These are phyloP conservation scores for Chalaropsis ovoidea DNA, from an alignment of 2,329 filamentous ascomycete species.

Conservation along the genomic window DNA sequence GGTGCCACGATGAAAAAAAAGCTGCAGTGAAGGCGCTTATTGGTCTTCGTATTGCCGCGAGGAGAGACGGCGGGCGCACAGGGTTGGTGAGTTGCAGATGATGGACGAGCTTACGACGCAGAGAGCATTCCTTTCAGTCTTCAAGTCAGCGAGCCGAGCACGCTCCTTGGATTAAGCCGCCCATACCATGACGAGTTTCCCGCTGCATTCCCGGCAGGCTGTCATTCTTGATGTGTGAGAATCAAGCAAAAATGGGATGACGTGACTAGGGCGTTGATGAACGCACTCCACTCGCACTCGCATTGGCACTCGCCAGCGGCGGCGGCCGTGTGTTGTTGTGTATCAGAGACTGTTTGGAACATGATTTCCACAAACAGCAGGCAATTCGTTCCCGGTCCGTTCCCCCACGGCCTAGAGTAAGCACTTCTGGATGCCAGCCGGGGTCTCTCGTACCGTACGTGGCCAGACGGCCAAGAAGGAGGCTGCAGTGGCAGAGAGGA, in stretches of 20 bases:
- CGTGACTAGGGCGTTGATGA: not conserved
- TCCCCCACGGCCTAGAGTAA: too few species aligned
- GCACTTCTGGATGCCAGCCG: too few species aligned
- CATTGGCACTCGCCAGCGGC: too few species aligned
- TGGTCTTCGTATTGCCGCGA: not conserved
- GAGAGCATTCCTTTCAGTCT: not conserved
- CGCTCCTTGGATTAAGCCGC: too few species aligned
- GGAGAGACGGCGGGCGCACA: not conserved
- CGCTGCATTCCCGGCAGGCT: not conserved
- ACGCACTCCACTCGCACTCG: not conserved
- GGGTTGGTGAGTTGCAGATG: too few species aligned
- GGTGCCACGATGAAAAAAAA: not conserved
- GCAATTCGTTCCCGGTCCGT: too few species aligned
- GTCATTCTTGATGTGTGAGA: not conserved
- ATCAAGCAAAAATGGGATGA: not conserved
- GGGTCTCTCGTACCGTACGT: too few species aligned
- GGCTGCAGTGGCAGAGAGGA: too few species aligned
- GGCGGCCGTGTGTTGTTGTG: not conserved
- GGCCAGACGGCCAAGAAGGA: too few species aligned
- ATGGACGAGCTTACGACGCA: too few species aligned
- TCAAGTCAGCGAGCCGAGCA: not conserved
- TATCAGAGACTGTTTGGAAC: not conserved
- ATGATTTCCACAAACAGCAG: not conserved
- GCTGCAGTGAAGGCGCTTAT: not conserved
- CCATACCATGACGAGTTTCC: not conserved